Evolutionary conservation across 208 protist genomes (phyloP), one percentile per base, ranked within the genome.

Genomic region (Lotmaria passim): DNA sequence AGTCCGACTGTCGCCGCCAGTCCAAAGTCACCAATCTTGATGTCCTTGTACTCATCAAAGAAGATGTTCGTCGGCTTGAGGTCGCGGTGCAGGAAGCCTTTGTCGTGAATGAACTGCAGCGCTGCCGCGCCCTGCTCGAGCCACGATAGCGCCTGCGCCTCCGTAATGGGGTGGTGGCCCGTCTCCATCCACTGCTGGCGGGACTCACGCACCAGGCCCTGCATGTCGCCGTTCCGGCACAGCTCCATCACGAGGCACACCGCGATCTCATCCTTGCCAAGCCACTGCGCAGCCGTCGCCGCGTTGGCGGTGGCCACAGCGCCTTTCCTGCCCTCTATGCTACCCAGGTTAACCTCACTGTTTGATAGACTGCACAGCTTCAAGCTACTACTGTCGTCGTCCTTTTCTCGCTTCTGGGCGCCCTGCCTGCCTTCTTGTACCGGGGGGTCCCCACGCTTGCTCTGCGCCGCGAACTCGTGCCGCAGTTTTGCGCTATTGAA

Each of bases 11-110:
- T 82, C 15, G 86, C 83, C 2, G 90, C 89, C 8, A 97, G 79
- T 10, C 94, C 94, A 74, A 97, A 96, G 74, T 97, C 94, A 1
- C 91, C 94, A 34, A 97, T 76, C 50, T 94, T 94, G 21, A 94
- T 78, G 55, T 91, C 67, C 23, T 73, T 76, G 51, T 88, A 48
- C 33, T 74, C 75, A 51, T 92, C 90, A 67, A 97, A 93, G 61
- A 97, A 96, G 31, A 97, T 90, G 69, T 97, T 97, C 19, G 87
- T 94, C 7, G 93, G 91, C 72, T 97, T 97, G 55, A 97, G 36
- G 53, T 97, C 93, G 41, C 93, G 85, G 69, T 97, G 92, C 21
- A 95, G 43, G 60, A 93, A 95, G 12, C 89, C 92, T 51, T 90
- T 84, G 0, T 77, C 73, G 63, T 97, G 92, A 61, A 97, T 93